Conservation (phyloP, 2,329 filamentous ascomycete species). For the Nakataea oryzae region DNA sequence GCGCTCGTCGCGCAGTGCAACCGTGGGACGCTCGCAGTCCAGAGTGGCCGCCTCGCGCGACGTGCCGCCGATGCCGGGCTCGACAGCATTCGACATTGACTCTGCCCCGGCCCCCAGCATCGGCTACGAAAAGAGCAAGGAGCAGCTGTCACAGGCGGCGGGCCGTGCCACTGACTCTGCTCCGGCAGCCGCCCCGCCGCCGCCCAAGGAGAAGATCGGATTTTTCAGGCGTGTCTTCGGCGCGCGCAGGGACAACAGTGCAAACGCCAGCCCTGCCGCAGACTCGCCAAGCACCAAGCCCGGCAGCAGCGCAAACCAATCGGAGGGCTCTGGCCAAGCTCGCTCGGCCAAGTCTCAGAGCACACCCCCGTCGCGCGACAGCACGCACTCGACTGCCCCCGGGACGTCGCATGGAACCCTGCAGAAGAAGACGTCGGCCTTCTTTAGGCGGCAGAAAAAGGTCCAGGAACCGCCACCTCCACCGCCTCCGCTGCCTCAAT, state of each 20-base stretch:
- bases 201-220: slow-evolving; percentile 61
- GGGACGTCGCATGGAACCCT: slow-evolving; percentile 42
- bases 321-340: not conserved
- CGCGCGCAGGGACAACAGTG: slow-evolving; percentile 25
- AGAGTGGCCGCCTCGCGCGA: slow-evolving; percentile 12
- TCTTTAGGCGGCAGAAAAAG: slow-evolving; percentile 94
- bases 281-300: not conserved
- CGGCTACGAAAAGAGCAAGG: slow-evolving; percentile 49
- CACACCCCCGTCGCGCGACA: slow-evolving; percentile 40
- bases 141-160: slow-evolving; percentile 26
- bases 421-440: slow-evolving; percentile 87
- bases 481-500: slow-evolving; percentile 24
- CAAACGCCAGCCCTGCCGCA: not conserved
- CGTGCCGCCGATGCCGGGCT: slow-evolving; percentile 16
- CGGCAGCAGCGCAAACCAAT: not conserved
- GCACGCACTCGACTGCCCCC: slow-evolving; percentile 30
- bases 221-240: slow-evolving; percentile 94
- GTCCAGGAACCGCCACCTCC: slow-evolving; percentile 41
- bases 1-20: slow-evolving; percentile 42
- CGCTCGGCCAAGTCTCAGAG: slow-evolving; percentile 35
- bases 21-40: slow-evolving; percentile 19
- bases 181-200: slow-evolving; percentile 16
- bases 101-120: slow-evolving; percentile 48
- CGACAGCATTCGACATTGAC: slow-evolving; percentile 27
- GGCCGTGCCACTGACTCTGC: slow-evolving; percentile 21